Evolutionary conservation across 345 rosid species (phyloP).

Genomic region (Arabis hirsuta): DNA sequence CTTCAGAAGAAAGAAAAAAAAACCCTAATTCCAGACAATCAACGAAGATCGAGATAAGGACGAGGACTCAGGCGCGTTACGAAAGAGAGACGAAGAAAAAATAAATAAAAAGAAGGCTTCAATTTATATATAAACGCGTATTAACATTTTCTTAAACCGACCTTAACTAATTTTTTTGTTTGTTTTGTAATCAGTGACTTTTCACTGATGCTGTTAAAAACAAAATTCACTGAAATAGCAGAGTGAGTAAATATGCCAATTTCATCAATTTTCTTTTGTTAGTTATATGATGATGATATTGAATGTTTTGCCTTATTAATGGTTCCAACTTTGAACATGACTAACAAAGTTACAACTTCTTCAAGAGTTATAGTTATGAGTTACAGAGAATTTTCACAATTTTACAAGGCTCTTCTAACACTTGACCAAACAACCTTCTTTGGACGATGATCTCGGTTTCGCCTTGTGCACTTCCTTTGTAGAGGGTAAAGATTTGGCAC

Average conservation of each 20-base stretch:
- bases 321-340: constrained; percentile 53
- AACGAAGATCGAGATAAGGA: constrained; percentile 32
- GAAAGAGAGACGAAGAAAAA: background rate
- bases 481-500: constrained; percentile 54
- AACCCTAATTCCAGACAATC: constrained; percentile 33
- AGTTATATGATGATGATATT: background rate
- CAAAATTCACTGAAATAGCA: too few relatives aligned
- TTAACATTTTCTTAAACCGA: too few relatives aligned
- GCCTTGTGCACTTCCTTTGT: constrained; percentile 59
- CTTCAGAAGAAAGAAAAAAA: constrained; percentile 3
- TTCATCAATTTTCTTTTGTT: background rate
- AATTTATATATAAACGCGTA: background rate
- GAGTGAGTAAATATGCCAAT: too few relatives aligned
- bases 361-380: background rate
- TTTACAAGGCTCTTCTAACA: constrained; percentile 52
- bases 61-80: constrained; percentile 21
- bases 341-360: constrained; percentile 47
- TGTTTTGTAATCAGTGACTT: too few relatives aligned
- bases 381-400: constrained; percentile 22
- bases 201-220: too few relatives aligned
- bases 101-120: background rate
- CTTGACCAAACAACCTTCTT: constrained; percentile 63
- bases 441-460: constrained; percentile 47
- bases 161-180: too few relatives aligned
- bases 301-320: background rate